Evolutionary conservation across 768 basidiomycete genomes (phyloP), one percentile per base, ranked within the genome.

Genomic region (Termitomyces sp.): DNA sequence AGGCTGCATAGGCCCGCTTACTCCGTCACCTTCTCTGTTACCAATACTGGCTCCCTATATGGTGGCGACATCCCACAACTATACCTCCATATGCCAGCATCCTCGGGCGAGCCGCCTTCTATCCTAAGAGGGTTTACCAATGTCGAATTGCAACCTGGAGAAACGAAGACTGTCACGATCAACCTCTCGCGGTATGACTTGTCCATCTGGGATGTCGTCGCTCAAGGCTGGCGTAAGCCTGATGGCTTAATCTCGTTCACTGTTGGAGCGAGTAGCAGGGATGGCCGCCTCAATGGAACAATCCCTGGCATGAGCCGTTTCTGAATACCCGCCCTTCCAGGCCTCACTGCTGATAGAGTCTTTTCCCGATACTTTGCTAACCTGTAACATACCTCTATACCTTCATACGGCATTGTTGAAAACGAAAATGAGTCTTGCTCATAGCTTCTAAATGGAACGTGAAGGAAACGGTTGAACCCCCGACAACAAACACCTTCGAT

Each of bases 21-120:
- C 65, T 70, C 74, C 38, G 82, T 89, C 6, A 78, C 78, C 0
- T 92, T 93, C 66, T 68, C 74, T 7, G 76, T 94, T 28, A 64
- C 72, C 60, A 94, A 94, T 68, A 80, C 77, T 0, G 92, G 91
- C 0, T 55, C 64, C 0, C 69, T 78, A 10, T 75, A 66, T 49
- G 92, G 91, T n/a, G 76, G 78, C 38, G 91, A 91, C 83, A 82
- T 85, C 46, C 83, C 89, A 10, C 90, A 92, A 73, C 68, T 92
- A 17, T 93, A 91, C 70, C 30, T 92, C 28, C 80, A 87, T 67
- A 82, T 85, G 73, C 86, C 87, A 0, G 53, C 72, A 0, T 80
- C 78, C 0, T 75, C 86, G 3, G 78, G 77, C 38, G 87, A 91
- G 64, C 90, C 90, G 2, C 89, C 89, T 0, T 82, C 81, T 3